Percentiles rank a stretch among this genome's conserved stretches.
These are phyloP conservation scores for Aspergillus egyptiacus DNA, from an alignment of 495 filamentous ascomycete genomes.

Conservation along the genomic window DNA sequence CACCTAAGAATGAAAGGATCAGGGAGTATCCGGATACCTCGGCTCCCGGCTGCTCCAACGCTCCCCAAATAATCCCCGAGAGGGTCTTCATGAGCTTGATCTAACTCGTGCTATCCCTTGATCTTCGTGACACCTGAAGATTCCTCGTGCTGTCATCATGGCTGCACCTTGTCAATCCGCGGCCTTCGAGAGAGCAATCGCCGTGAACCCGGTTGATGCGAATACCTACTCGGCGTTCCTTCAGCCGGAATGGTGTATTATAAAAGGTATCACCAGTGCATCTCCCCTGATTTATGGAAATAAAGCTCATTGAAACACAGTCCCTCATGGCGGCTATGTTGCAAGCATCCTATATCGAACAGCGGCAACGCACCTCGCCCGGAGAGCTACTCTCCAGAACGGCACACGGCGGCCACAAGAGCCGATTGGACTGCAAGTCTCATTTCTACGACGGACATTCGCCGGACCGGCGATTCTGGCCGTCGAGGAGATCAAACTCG, in stretches of 20 bases:
- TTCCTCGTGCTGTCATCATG: too few species aligned
- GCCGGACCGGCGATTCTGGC: constrained; percentile 49
- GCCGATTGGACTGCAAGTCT: constrained; percentile 54
- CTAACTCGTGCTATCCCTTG: too few species aligned
- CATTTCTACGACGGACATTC: constrained; percentile 55
- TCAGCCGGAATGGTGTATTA: constrained; percentile 54
- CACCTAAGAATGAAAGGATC: too few species aligned
- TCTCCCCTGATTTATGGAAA: not conserved
- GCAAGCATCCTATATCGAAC: constrained; percentile 49
- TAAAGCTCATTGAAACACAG: constrained; percentile 25
- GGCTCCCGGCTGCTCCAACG: too few species aligned
- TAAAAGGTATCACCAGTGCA: constrained; percentile 37
- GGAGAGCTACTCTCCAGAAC: not conserved
- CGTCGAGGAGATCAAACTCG: constrained; percentile 58
- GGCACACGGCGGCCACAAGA: not conserved
- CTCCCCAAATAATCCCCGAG: too few species aligned
- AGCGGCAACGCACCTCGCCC: constrained; percentile 45
- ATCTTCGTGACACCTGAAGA: too few species aligned
- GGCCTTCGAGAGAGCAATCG: constrained; percentile 46
- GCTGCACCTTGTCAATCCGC: constrained; percentile 5
- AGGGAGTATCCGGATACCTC: too few species aligned
- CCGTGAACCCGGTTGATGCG: constrained; percentile 41
- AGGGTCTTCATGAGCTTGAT: too few species aligned
- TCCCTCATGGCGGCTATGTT: constrained; percentile 67
- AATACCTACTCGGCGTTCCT: constrained; percentile 53